These are phyloP conservation scores for Cyclocybe cylindracea DNA, from an alignment of 768 basidiomycete genomes.

Conservation along the genomic window DNA sequence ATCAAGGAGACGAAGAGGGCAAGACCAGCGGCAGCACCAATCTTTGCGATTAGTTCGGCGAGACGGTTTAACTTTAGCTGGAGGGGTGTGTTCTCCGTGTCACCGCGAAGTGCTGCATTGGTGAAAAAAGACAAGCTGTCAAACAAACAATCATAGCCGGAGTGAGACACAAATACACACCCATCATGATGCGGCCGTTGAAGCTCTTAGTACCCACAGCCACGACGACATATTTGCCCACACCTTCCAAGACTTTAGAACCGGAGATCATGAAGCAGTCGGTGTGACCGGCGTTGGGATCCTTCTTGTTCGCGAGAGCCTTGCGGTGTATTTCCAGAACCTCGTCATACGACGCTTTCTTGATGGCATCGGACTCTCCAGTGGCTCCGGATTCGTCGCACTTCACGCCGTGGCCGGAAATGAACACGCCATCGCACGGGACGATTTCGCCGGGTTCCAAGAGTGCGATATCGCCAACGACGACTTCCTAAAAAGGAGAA, in stretches of 20 bases:
- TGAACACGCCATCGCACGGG: constrained; percentile 94
- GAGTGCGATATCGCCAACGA: constrained; percentile 91
- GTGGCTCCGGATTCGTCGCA: constrained; percentile 98
- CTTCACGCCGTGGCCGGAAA: constrained; percentile 89
- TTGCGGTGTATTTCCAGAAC: constrained; percentile 55
- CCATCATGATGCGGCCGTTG: constrained; percentile 98
- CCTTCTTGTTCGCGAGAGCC: constrained; percentile 25
- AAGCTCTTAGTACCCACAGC: constrained; percentile 92
- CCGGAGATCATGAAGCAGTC: constrained; percentile 95
- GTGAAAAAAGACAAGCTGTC: constrained; percentile 1
- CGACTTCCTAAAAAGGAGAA: constrained; percentile 62
- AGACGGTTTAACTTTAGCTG: constrained; percentile 91
- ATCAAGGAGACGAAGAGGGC: constrained; percentile 81
- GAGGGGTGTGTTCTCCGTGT: constrained; percentile 87
- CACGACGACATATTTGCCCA: constrained; percentile 90
- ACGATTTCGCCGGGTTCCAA: constrained; percentile 95
- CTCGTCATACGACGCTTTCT: constrained; percentile 79
- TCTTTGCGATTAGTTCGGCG: constrained; percentile 94
- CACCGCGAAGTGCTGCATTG: constrained; percentile 74
- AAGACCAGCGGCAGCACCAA: constrained; percentile 81
- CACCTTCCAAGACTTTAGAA: constrained; percentile 91
- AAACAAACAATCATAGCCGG: background rate
- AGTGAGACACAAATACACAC: constrained; percentile 44
- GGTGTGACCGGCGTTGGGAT: constrained; percentile 49
- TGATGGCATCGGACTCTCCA: constrained; percentile 95